Evolutionary conservation across 257 asterid genomes (phyloP), one percentile per base, ranked within the genome.

Genomic region (Salvia miltiorrhiza): DNA sequence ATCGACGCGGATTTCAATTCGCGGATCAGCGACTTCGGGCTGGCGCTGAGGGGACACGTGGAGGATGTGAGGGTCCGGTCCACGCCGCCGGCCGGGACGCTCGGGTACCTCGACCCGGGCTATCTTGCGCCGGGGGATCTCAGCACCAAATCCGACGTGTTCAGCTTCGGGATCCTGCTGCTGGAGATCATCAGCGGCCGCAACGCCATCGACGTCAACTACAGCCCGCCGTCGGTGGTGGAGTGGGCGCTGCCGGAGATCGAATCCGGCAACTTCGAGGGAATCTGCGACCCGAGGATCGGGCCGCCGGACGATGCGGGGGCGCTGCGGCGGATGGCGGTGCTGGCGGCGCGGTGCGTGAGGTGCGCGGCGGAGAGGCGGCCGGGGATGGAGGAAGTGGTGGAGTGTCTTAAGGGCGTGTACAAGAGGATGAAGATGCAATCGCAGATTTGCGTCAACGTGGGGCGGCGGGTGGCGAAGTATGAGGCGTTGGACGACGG

Each of bases 71-170:
- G 67, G 52, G 86, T 75, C 9, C 80, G 64, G 59, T 79, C 90
- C 16, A 89, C 98, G 35, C 98, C 95, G 20, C 98, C 98, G 65
- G 98, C 98, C 21, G 98, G 98, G 43, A 92, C 97, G 17, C 64
- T 92, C 2, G 98, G 98, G 8, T 92, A 92, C 72, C 87, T 92
- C 47, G 98, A 92, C 77, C 97, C 98, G 0, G 83, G 85, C 58
- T 92, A 92, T 72, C 93, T 92, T 14, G 85, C 89, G 55, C 97
- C 98, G n/a, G 86, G 84, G 1, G 98, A 92, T 67, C 87, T 92
- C 62, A 89, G 89, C 82, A 30, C 96, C 28, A 92, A 92, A 23
- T 86, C 92, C 33, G 98, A 92, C 67, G 98, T 92, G 0, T 92
- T 89, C 85, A 92, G 98, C 70, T 92, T 87, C 73, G 98, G 97